Base-by-base conservation (phyloP, 345 rosid species). In the Angophora floribunda region DNA sequence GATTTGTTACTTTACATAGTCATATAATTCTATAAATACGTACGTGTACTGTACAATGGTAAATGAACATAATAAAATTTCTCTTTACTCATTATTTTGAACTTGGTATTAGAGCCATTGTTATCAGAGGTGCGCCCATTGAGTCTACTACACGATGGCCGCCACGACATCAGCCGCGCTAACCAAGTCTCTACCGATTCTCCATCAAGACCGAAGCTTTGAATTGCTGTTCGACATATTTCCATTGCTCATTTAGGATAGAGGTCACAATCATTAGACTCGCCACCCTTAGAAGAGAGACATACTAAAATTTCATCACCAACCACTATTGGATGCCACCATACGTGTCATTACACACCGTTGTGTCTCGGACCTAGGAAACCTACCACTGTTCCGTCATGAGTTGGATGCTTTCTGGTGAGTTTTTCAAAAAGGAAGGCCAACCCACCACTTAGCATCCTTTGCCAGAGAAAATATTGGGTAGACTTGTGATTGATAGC, bases 1-100 rank as follows among this genome's bases (percentile, higher is more conserved):
- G 0, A 55, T 55, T 55, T 55, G 15, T 59, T 26, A 11, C 3
- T 59, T 12, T 59, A 59, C 15, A n/a, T n/a, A 59, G 0, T 59
- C 26, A 26, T 59, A 0, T 59, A 59, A 59, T 1, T 6, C 0
- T 59, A 59, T 59, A 26, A 59, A 59, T 59, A 10, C 13, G 67
- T 3, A 2, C 15, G 12, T 26, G 30, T 59, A 5, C 0, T 55
- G 24, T 59, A 4, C 0, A 0, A 11, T 59, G 26, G 30, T 12
- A 26, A 59, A 26, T 59, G n/a, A 13, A 26, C 2, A 59, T 0
- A 59, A 59, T 59, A 59, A 26, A 4, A 59, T 59, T 59, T 59
- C 65, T 28, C 14, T 24, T 59, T 1, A 59, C 26, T 59, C n/a
- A n/a, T n/a, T 10, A 59, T 24, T 1, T n/a, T 59, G 9, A 59